A percentile compares a stretch with the other conserved stretches of the same genome.
phyloP scores from a whole-genome alignment of 768 basidiomycete species.

The Russula sp. region DNA sequence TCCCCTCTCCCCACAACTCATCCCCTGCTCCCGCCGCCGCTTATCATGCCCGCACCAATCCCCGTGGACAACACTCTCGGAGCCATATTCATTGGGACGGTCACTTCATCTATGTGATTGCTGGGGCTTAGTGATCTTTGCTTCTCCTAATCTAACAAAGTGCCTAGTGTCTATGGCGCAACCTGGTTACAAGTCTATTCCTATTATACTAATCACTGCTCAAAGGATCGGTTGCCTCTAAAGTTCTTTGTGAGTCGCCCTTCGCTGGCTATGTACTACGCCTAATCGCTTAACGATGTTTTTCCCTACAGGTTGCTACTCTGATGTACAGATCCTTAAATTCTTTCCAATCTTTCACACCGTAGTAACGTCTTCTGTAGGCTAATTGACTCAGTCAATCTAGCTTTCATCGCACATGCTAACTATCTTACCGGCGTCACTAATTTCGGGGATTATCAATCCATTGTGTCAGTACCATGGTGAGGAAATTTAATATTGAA shows the following conservation, averaged over 20 bases:
- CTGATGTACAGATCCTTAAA: neutral
- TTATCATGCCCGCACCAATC: too few relatives aligned
- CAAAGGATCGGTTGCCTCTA: neutral
- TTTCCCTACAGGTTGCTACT: neutral
- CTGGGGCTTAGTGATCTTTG: neutral
- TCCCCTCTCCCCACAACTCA: neutral
- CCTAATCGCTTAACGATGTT: neutral
- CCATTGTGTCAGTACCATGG: neutral
- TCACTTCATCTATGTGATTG: conserved; percentile 2
- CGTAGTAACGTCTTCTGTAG: neutral
- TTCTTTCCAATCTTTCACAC: neutral
- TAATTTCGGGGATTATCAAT: neutral
- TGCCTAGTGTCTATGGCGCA: neutral
- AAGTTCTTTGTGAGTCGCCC: neutral
- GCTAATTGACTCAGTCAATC: neutral
- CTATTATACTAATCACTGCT: neutral
- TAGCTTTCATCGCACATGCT: neutral
- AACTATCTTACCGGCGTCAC: neutral
- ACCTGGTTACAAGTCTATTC: conserved; percentile 6
- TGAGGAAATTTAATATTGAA: neutral
- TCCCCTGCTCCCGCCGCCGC: neutral
- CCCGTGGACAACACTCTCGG: neutral
- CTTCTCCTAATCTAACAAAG: neutral
- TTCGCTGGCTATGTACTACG: neutral
- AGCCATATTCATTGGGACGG: neutral